phyloP scores from a whole-genome alignment of 805 yeast genomes.

The Metschnikowia cerradonensis region DNA sequence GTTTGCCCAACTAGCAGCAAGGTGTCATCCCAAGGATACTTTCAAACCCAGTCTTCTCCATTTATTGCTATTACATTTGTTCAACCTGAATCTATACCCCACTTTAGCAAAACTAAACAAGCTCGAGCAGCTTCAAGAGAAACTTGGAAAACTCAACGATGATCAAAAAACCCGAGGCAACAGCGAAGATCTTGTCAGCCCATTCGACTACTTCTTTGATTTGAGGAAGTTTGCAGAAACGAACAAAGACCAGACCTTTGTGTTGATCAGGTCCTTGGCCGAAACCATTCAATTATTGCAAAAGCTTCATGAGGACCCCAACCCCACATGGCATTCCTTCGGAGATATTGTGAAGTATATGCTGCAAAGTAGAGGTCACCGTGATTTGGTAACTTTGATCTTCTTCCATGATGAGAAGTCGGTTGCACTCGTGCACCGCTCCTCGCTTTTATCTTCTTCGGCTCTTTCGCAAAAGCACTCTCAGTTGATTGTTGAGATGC shows the following conservation, averaged over 20 bases:
- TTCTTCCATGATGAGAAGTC: slow-evolving; percentile 10
- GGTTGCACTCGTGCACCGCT: slow-evolving; percentile 8
- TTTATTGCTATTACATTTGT: slow-evolving; percentile 8
- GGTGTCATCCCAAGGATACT: not conserved
- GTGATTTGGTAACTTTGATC: slow-evolving; percentile 9
- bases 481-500: slow-evolving; percentile 6
- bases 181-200: slow-evolving; percentile 1
- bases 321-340: slow-evolving; percentile 7
- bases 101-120: not conserved
- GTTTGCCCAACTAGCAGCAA: slow-evolving; percentile 2
- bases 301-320: slow-evolving; percentile 1
- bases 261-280: not conserved
- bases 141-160: not conserved
- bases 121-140: not conserved
- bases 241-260: not conserved
- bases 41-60: slow-evolving; percentile 6
- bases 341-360: slow-evolving; percentile 5
- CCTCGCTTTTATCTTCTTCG: slow-evolving; percentile 6
- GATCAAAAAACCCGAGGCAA: not conserved
- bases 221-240: slow-evolving; percentile 1
- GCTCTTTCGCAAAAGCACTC: slow-evolving; percentile 8
- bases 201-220: slow-evolving; percentile 8
- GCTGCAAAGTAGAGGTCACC: slow-evolving; percentile 10
- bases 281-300: slow-evolving; percentile 1
- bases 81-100: slow-evolving; percentile 3